Evolutionary conservation across 352 stramenopile species (phyloP).

Genomic region (Phytophthora macrochlamydospora): DNA sequence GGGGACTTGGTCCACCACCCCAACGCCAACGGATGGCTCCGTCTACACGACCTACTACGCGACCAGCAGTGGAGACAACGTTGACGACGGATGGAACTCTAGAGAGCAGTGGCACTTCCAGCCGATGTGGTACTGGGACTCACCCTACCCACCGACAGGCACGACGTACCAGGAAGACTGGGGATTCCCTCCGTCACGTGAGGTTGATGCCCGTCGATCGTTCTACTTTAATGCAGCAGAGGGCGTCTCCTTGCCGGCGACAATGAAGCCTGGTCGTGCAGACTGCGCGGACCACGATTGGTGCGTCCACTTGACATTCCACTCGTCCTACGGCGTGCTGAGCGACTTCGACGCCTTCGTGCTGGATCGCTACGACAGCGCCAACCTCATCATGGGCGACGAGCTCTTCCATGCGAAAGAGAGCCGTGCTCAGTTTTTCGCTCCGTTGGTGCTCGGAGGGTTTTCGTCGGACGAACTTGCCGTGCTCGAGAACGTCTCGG

Average conservation of each 20-base stretch:
- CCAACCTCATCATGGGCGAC: constrained; percentile 11
- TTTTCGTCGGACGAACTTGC: constrained; percentile 24
- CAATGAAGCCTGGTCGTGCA: constrained; percentile 9
- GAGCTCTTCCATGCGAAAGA: constrained; percentile 8
- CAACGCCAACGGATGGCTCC: no score
- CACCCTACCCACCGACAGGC: constrained; percentile 24
- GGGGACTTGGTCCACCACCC: background rate
- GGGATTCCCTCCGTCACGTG: constrained; percentile 17
- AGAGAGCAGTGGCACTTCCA: constrained; percentile 24
- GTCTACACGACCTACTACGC: no score
- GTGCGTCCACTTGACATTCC: constrained; percentile 42
- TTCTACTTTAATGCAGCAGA: constrained; percentile 17
- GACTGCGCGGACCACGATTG: constrained; percentile 17
- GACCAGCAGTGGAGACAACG: no score
- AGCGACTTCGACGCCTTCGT: constrained; percentile 57
- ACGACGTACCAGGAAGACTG: constrained; percentile 27
- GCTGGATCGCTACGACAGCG: constrained; percentile 41
- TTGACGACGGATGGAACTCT: constrained; percentile 10
- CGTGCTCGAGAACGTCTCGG: constrained; percentile 21
- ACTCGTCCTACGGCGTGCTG: constrained; percentile 54
- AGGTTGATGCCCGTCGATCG: constrained; percentile 15
- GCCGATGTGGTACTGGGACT: constrained; percentile 28
- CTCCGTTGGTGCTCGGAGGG: constrained; percentile 41
- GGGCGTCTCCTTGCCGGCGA: constrained; percentile 12
- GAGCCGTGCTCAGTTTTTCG: constrained; percentile 7